phyloP scores from a whole-genome alignment of 805 yeast species.

The Wickerhamiella azymoides region DNA sequence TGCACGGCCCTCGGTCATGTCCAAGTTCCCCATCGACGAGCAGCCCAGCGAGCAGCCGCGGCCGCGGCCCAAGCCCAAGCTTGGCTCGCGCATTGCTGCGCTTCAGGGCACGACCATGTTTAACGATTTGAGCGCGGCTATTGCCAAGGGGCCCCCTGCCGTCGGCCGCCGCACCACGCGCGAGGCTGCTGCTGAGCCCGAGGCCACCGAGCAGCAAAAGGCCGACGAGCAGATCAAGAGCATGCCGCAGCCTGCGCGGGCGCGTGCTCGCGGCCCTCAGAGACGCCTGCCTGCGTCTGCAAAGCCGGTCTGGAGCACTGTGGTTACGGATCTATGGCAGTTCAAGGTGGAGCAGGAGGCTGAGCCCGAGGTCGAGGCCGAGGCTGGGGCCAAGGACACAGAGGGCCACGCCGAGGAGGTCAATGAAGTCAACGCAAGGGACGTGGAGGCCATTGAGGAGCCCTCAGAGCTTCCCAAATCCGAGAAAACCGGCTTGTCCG shows the following conservation, averaged over 20 bases:
- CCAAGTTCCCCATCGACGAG: conserved; percentile 4
- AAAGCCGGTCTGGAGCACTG: conserved; percentile 16
- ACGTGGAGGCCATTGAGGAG: too few species aligned
- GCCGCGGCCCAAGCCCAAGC: conserved; percentile 16
- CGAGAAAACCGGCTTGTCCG: too few species aligned
- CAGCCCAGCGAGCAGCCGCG: background rate
- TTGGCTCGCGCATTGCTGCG: conserved; percentile 11
- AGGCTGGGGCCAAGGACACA: background rate
- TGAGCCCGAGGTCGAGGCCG: conserved; percentile 2
- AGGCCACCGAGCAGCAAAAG: conserved; percentile 11
- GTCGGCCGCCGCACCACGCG: background rate
- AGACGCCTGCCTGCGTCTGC: conserved; percentile 24
- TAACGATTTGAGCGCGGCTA: conserved; percentile 17
- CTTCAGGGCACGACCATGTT: conserved; percentile 14
- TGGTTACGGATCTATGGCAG: conserved; percentile 14
- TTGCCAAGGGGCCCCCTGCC: conserved; percentile 18
- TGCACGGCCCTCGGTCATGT: conserved; percentile 1
- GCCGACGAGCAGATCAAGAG: background rate
- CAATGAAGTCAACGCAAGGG: too few species aligned
- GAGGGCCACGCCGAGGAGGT: too few species aligned
- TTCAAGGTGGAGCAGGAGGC: too few species aligned
- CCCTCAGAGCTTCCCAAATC: too few species aligned
- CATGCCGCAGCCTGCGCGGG: conserved; percentile 12
- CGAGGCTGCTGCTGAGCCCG: conserved; percentile 15
- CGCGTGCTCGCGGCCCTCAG: conserved; percentile 22